Conservation (phyloP, 129 eudicot species). For the Artemisia argyi region DNA sequence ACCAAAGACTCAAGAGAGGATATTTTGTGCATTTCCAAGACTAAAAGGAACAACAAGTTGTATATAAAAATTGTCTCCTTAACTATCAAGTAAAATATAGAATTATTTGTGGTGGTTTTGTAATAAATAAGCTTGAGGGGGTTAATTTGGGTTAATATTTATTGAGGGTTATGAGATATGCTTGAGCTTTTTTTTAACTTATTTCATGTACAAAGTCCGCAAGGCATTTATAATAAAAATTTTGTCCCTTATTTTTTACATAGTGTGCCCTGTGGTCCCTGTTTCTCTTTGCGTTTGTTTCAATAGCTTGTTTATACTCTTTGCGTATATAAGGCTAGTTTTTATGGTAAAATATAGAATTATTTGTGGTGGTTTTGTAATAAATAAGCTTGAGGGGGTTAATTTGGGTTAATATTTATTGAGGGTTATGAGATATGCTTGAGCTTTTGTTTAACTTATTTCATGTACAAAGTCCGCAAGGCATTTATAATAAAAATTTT, state of each 20-base stretch:
- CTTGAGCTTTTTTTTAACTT: constrained; percentile 25
- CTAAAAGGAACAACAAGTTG: constrained; percentile 31
- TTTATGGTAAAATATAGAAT: too few relatives aligned
- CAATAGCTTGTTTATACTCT: neutral
- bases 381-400: constrained; percentile 31
- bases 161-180: constrained; percentile 21
- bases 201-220: constrained; percentile 67
- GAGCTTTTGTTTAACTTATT: constrained; percentile 23
- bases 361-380: too few relatives aligned
- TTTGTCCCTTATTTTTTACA: constrained; percentile 12
- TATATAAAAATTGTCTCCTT: constrained; percentile 45
- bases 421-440: constrained; percentile 19
- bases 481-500: constrained; percentile 37
- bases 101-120: constrained; percentile 16
- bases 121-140: constrained; percentile 37
- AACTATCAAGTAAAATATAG: constrained; percentile 5
- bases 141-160: constrained; percentile 16
- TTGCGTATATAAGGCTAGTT: too few relatives aligned
- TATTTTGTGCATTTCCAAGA: constrained; percentile 27
- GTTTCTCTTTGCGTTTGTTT: neutral
- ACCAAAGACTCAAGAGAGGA: constrained; percentile 13
- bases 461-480: constrained; percentile 80
- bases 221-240: constrained; percentile 49
- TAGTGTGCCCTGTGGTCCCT: neutral
- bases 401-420: constrained; percentile 21